phyloP scores from a whole-genome alignment of 495 filamentous ascomycete species.

The Clohesyomyces aquaticus region DNA sequence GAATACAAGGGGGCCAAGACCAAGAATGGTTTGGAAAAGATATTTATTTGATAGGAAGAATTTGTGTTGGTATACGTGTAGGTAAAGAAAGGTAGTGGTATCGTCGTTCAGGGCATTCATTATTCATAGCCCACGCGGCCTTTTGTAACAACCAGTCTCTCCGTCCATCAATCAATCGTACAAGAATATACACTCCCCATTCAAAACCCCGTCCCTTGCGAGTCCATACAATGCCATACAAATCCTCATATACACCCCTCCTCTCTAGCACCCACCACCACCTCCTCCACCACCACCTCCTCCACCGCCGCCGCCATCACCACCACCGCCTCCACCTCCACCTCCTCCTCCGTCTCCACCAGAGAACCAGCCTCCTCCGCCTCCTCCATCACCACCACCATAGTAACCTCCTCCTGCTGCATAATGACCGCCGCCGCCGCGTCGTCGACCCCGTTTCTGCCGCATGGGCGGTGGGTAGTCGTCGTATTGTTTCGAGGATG shows the following conservation, averaged over 20 bases:
- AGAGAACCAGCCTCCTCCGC: slow-evolving; percentile 8
- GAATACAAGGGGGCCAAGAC: too few relatives aligned
- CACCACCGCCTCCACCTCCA: slow-evolving; percentile 70
- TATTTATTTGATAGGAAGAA: too few relatives aligned
- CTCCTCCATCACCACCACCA: background rate
- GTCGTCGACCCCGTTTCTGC: too few relatives aligned
- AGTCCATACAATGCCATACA: too few relatives aligned
- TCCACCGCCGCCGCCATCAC: slow-evolving; percentile 78
- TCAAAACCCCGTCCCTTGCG: background rate
- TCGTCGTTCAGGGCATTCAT: background rate
- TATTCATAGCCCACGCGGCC: background rate
- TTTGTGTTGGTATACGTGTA: too few relatives aligned
- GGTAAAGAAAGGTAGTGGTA: too few relatives aligned
- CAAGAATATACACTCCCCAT: background rate
- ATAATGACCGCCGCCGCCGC: too few relatives aligned
- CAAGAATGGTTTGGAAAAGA: too few relatives aligned
- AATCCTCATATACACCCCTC: slow-evolving; percentile 3
- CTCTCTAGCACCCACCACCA: slow-evolving; percentile 55
- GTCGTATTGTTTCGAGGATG: too few relatives aligned
- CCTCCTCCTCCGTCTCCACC: slow-evolving; percentile 51
- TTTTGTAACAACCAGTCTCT: background rate
- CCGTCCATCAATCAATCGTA: background rate
- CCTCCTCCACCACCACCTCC: slow-evolving; percentile 66
- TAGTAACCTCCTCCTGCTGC: too few relatives aligned
- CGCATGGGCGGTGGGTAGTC: too few relatives aligned